Conservation (phyloP, 805 yeast species). For the Candida nitratophila region DNA sequence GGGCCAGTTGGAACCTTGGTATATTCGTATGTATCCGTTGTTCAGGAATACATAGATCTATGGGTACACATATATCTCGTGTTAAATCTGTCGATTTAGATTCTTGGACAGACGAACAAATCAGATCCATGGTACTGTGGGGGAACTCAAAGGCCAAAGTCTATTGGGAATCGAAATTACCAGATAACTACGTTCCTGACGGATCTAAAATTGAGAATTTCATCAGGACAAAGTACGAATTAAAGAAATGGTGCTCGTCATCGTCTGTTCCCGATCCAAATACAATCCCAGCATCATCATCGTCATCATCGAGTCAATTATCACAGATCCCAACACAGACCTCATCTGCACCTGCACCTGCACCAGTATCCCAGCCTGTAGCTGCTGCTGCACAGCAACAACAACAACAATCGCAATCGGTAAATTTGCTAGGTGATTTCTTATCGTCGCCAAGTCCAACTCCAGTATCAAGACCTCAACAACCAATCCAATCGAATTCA, state of each 20-base stretch:
- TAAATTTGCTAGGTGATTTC: constrained; percentile 1
- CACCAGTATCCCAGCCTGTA: constrained; percentile 2
- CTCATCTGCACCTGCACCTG: constrained; percentile 12
- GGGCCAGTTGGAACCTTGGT: constrained; percentile 98
- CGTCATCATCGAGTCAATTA: neutral
- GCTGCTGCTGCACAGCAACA: neutral
- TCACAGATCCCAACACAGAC: constrained; percentile 6
- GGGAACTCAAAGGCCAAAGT: constrained; percentile 75
- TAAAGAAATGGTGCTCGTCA: constrained; percentile 78
- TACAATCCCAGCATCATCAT: constrained; percentile 19
- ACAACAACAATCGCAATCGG: neutral
- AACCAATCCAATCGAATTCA: constrained; percentile 2
- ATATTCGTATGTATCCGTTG: constrained; percentile 90
- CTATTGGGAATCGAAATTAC: constrained; percentile 80
- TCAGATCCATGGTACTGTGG: constrained; percentile 75
- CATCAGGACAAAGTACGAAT: constrained; percentile 85
- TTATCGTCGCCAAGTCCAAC: neutral
- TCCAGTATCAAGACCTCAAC: constrained; percentile 1
- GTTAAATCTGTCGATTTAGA: constrained; percentile 93
- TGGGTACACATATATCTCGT: constrained; percentile 92
- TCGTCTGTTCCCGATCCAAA: constrained; percentile 53
- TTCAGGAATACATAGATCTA: constrained; percentile 90
- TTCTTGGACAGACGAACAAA: constrained; percentile 94
- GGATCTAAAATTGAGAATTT: constrained; percentile 81
- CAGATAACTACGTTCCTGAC: constrained; percentile 67